A percentile compares a stretch with the other conserved stretches of the same genome.
Evolutionary conservation across 768 basidiomycete genomes (phyloP).

Genomic region (Leccinum uliginosum): DNA sequence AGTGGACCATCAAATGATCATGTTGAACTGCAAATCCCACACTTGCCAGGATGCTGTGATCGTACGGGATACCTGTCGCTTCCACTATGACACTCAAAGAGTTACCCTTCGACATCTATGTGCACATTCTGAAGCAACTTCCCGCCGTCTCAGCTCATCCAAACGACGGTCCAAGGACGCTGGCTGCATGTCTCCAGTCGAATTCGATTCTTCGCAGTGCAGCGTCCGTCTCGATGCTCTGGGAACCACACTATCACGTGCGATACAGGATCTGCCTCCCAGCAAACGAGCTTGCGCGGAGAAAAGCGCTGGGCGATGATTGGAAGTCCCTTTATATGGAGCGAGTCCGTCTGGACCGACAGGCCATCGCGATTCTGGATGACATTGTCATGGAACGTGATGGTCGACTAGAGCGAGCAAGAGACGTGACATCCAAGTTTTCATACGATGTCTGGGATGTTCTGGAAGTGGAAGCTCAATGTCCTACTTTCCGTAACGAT

Average conservation of each 20-base stretch:
- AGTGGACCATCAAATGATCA: neutral
- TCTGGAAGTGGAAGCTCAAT: constrained; percentile 37
- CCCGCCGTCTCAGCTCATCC: constrained; percentile 25
- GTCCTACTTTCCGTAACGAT: constrained; percentile 23
- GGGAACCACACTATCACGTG: constrained; percentile 49
- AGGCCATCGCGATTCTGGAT: constrained; percentile 39
- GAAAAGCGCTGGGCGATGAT: constrained; percentile 28
- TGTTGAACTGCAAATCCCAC: neutral
- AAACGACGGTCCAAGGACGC: constrained; percentile 27
- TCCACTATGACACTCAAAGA: constrained; percentile 17
- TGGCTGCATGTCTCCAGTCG: constrained; percentile 38
- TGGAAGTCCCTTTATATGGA: constrained; percentile 46
- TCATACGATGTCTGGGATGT: constrained; percentile 56
- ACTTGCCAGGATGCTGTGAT: neutral
- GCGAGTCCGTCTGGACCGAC: constrained; percentile 41
- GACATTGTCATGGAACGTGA: constrained; percentile 34
- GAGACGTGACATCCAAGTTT: constrained; percentile 35
- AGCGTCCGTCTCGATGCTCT: constrained; percentile 38
- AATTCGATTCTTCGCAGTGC: constrained; percentile 42
- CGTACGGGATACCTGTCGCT: neutral
- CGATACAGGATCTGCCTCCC: constrained; percentile 44
- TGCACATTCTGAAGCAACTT: constrained; percentile 34
- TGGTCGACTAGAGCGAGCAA: constrained; percentile 38
- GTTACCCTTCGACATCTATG: constrained; percentile 35
- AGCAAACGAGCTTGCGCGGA: constrained; percentile 35